Percentiles rank a stretch among this genome's conserved stretches.
Evolutionary conservation across 2,329 filamentous ascomycete species (phyloP).

Genomic region (Xylogone sp.): DNA sequence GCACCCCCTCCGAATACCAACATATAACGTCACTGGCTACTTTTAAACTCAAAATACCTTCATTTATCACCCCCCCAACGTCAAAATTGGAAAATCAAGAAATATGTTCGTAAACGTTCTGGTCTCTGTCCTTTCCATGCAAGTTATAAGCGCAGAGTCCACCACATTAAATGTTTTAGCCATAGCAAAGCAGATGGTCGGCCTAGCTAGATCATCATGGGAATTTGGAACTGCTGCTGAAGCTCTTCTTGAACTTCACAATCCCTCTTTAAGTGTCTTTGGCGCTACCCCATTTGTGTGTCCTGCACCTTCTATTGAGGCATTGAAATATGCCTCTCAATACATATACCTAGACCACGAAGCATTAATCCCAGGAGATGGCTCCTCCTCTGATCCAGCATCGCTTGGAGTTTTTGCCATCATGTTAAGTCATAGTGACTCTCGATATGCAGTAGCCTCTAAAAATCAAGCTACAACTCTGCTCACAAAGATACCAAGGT

Average conservation of each 20-base stretch:
- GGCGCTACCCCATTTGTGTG: slow-evolving; percentile 27
- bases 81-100: not conserved
- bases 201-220: slow-evolving; percentile 25
- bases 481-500: slow-evolving; percentile 34
- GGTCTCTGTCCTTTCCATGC: not conserved
- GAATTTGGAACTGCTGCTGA: slow-evolving; percentile 37
- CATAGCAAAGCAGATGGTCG: not conserved
- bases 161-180: not conserved
- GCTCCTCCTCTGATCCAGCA: slow-evolving; percentile 39
- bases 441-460: slow-evolving; percentile 32
- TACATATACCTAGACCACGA: slow-evolving; percentile 25
- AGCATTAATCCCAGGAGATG: slow-evolving; percentile 29
- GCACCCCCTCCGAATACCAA: not conserved
- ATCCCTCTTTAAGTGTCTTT: slow-evolving; percentile 33
- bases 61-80: not conserved
- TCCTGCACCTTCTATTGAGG: slow-evolving; percentile 21
- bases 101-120: not conserved
- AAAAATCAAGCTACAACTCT: slow-evolving; percentile 37
- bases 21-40: not conserved
- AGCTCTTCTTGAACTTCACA: slow-evolving; percentile 36
- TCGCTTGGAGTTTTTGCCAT: slow-evolving; percentile 40
- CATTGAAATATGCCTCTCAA: slow-evolving; percentile 31
- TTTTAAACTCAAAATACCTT: not conserved
- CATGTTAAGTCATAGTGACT: slow-evolving; percentile 34
- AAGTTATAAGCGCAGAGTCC: not conserved